Conservation (phyloP, 306 rosid species). For the Hippophae rhamnoides region DNA sequence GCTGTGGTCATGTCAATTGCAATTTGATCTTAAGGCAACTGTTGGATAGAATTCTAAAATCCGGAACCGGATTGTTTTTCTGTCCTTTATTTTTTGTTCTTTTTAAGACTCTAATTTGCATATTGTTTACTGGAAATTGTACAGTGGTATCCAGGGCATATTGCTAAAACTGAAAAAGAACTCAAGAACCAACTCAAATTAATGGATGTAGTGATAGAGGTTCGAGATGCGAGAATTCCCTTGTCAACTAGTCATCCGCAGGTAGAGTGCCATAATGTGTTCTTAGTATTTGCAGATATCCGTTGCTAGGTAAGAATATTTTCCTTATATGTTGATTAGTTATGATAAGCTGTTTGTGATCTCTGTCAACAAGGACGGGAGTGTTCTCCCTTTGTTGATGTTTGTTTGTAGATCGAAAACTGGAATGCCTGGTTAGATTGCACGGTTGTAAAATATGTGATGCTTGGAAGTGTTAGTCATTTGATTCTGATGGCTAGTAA, state of each 20-base stretch:
- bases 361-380: too few species aligned
- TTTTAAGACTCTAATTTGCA: slow-evolving; percentile 8
- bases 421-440: too few species aligned
- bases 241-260: slow-evolving; percentile 86
- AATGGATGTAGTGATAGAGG: slow-evolving; percentile 94
- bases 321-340: too few species aligned
- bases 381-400: too few species aligned
- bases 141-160: slow-evolving; percentile 99
- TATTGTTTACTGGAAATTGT: slow-evolving; percentile 22
- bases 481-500: too few species aligned
- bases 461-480: too few species aligned
- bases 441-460: too few species aligned
- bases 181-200: slow-evolving; percentile 74
- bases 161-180: slow-evolving; percentile 91
- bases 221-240: slow-evolving; percentile 88
- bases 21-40: background rate
- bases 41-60: background rate
- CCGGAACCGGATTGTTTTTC: background rate
- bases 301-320: background rate
- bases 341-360: background rate
- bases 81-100: background rate
- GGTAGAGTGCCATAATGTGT: slow-evolving; percentile 26
- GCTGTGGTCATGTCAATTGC: background rate
- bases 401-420: too few species aligned
- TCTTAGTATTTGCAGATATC: background rate